These are phyloP conservation scores for Trichosporon sp. DNA, from an alignment of 1,284 basidiomycete species.

Conservation along the genomic window DNA sequence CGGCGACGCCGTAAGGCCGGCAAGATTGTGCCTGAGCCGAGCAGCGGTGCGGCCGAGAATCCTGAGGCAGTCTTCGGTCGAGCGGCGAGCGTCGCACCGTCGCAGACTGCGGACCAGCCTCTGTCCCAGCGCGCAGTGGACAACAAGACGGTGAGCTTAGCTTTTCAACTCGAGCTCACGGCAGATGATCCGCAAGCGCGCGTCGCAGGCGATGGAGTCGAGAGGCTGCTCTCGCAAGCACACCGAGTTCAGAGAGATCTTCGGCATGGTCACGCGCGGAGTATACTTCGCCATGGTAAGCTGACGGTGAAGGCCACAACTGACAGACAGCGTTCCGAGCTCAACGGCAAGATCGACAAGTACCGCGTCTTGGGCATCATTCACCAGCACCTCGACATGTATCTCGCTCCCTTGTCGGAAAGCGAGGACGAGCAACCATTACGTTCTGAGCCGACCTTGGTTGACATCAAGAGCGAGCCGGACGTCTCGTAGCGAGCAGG, in stretches of 20 bases:
- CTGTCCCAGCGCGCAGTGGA: slow-evolving; percentile 35
- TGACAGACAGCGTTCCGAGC: slow-evolving; percentile 27
- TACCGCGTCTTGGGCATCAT: slow-evolving; percentile 42
- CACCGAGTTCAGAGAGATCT: slow-evolving; percentile 51
- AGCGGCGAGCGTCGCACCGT: slow-evolving; percentile 22
- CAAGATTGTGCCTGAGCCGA: slow-evolving; percentile 34
- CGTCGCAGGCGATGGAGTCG: slow-evolving; percentile 42
- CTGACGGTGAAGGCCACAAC: slow-evolving; percentile 2
- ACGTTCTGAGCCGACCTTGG: not conserved
- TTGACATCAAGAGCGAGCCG: slow-evolving; percentile 8
- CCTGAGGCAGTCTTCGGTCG: slow-evolving; percentile 53
- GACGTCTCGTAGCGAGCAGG: not conserved
- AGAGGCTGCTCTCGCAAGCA: slow-evolving; percentile 42
- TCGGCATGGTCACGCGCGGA: slow-evolving; percentile 49
- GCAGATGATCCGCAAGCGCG: slow-evolving; percentile 52
- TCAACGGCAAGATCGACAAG: slow-evolving; percentile 40
- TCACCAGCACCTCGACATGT: slow-evolving; percentile 50
- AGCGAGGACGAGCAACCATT: slow-evolving; percentile 7
- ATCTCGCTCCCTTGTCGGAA: slow-evolving; percentile 31
- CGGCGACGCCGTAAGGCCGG: slow-evolving; percentile 39
- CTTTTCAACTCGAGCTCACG: not conserved
- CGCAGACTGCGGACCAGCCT: not conserved
- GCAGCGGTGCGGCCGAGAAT: slow-evolving; percentile 20
- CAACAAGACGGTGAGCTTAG: slow-evolving; percentile 27
- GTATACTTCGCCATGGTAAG: slow-evolving; percentile 53